Percentiles rank a stretch among this genome's conserved stretches.
Evolutionary conservation across 257 asterid genomes (phyloP).

Genomic region (Rubia yunnanensis): DNA sequence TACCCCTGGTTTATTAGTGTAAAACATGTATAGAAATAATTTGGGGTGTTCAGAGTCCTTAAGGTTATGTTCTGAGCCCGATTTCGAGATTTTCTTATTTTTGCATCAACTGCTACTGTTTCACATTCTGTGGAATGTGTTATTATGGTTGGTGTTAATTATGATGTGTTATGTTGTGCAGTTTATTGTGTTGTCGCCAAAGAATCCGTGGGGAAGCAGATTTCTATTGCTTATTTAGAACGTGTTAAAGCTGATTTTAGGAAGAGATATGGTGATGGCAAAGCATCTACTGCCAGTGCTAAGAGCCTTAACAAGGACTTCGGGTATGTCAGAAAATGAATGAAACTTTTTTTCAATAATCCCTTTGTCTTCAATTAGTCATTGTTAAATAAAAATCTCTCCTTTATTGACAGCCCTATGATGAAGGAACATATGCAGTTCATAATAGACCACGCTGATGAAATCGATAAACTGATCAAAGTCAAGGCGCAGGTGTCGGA

Average conservation of each 20-base stretch:
- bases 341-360: not conserved
- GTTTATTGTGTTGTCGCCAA: constrained; percentile 91
- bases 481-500: constrained; percentile 90
- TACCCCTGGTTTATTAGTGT: not conserved
- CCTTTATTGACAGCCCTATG: constrained; percentile 41
- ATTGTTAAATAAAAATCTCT: not conserved
- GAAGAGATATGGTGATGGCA: constrained; percentile 91
- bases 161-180: constrained; percentile 25
- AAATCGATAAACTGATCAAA: constrained; percentile 81
- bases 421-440: constrained; percentile 94
- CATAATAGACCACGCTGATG: constrained; percentile 80
- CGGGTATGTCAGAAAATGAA: constrained; percentile 41
- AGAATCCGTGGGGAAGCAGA: constrained; percentile 87
- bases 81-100: not conserved
- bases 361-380: not conserved
- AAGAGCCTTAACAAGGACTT: constrained; percentile 87
- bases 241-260: constrained; percentile 79
- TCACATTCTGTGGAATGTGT: not conserved
- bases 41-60: not conserved
- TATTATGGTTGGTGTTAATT: not conserved
- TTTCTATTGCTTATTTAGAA: constrained; percentile 77
- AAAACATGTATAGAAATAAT: not conserved
- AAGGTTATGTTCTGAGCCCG: not conserved
- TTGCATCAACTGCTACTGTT: not conserved
- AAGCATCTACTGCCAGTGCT: constrained; percentile 83